phyloP scores from a whole-genome alignment of 495 filamentous ascomycete species.

The Entonaema liquescens region DNA sequence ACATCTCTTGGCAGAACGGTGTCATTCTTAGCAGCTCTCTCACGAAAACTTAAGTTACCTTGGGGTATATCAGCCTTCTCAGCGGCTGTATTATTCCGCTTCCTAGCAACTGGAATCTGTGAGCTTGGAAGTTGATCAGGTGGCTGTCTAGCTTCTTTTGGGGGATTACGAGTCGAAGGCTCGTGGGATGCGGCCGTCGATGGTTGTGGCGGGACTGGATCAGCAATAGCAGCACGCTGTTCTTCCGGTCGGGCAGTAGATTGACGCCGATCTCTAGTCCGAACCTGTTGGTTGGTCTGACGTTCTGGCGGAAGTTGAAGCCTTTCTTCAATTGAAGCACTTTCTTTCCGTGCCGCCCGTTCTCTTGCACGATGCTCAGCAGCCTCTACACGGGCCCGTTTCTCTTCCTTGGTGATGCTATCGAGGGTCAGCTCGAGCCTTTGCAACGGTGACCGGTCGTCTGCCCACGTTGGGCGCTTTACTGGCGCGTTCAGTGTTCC shows the following conservation, averaged over 20 bases:
- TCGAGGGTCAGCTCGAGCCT: constrained; percentile 86
- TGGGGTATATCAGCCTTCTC: constrained; percentile 49
- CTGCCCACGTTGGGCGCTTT: constrained; percentile 66
- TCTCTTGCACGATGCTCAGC: constrained; percentile 72
- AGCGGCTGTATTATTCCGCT: constrained; percentile 27
- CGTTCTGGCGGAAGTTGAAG: constrained; percentile 27
- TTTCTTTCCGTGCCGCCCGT: constrained; percentile 51
- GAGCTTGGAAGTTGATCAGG: constrained; percentile 41
- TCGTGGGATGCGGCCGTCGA: constrained; percentile 34
- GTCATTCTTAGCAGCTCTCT: constrained; percentile 55
- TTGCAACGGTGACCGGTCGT: constrained; percentile 87
- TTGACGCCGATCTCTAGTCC: constrained; percentile 24
- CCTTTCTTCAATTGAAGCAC: constrained; percentile 35
- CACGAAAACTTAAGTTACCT: constrained; percentile 61
- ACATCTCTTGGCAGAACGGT: constrained; percentile 41
- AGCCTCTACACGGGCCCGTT: constrained; percentile 79
- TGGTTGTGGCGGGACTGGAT: constrained; percentile 31
- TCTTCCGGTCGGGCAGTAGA: constrained; percentile 16
- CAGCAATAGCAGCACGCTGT: constrained; percentile 17
- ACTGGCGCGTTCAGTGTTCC: constrained; percentile 34
- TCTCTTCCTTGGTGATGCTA: constrained; percentile 93
- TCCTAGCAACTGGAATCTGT: constrained; percentile 44
- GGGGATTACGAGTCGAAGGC: constrained; percentile 50
- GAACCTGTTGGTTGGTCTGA: constrained; percentile 33
- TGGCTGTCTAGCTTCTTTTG: constrained; percentile 45